Evolutionary conservation across 164 flowering plant genomes (phyloP), one percentile per base, ranked within the genome.

Genomic region (Chimonanthus praecox): DNA sequence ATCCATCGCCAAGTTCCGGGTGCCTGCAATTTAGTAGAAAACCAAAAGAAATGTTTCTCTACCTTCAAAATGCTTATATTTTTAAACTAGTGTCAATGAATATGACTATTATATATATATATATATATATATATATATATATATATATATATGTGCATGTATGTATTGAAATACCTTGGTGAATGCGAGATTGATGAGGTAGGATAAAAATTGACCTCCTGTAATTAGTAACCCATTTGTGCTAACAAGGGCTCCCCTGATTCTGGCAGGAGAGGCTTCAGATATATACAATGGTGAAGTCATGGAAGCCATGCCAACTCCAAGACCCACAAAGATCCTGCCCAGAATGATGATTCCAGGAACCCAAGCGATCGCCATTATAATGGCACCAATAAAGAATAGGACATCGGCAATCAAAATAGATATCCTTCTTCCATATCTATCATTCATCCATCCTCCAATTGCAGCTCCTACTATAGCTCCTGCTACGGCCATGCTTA

Each of bases 1-100:
- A 91, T 89, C 96, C 93, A 91, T 4, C 93, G 73, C 96, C 96
- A 91, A 49, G 96, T 87, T n/a, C 90, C 89, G 0, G 83, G 86
- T 60, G 81, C 87, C 92, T 90, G 50, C 33, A 33, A 33, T 33
- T 33, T 33, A 33, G 33, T 33, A 33, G 33, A 33, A 33, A 33
- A 33, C 33, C 33, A 33, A 0, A 33, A 33, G 33, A 33, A 33
- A 33, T 33, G 33, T 33, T 33, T 33, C 33, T 33, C 33, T 33
- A 33, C 33, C 33, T 33, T 33, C 33, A 33, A 33, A 33, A 33
- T 33, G 33, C 2, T 33, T 33, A 33, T 33, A 33, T 33, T 33
- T 33, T 33, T 33, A 33, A 33, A 33, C 33, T 33, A 33, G 33
- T 33, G 4, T 33, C 44, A 33, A 33, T 33, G 33, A 33, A 33